Evolutionary conservation across 2,329 filamentous ascomycete genomes (phyloP).

Genomic region (Cercospora zeina): DNA sequence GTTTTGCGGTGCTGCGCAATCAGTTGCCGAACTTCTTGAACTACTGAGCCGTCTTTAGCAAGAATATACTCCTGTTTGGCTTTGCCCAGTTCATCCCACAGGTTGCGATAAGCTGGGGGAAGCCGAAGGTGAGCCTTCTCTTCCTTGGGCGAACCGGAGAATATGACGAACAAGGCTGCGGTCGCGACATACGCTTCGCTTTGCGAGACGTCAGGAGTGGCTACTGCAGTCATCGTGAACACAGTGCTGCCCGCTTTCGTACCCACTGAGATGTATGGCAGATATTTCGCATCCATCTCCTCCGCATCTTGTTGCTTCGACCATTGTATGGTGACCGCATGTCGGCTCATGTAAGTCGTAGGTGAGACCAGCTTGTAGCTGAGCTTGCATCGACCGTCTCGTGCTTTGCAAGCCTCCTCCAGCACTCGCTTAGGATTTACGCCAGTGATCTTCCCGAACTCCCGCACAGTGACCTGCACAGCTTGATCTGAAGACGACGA

Average conservation of each 20-base stretch:
- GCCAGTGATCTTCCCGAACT: conserved; percentile 83
- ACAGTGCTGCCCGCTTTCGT: conserved; percentile 53
- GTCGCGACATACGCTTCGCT: conserved; percentile 87
- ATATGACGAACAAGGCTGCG: conserved; percentile 76
- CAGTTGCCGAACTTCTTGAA: conserved; percentile 68
- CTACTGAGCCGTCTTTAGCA: conserved; percentile 64
- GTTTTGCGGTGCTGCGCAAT: conserved; percentile 59
- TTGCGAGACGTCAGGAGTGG: conserved; percentile 73
- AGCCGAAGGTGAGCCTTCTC: conserved; percentile 80
- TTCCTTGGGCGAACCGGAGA: conserved; percentile 74
- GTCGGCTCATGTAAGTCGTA: conserved; percentile 71
- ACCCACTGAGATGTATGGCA: conserved; percentile 47
- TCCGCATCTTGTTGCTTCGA: conserved; percentile 65
- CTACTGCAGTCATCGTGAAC: conserved; percentile 72
- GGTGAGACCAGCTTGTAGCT: conserved; percentile 69
- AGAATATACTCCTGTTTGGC: conserved; percentile 70
- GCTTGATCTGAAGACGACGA: conserved; percentile 27
- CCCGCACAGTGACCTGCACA: conserved; percentile 62
- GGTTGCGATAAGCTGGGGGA: conserved; percentile 76
- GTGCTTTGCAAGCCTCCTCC: conserved; percentile 83
- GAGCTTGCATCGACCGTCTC: conserved; percentile 69
- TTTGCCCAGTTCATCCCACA: conserved; percentile 78
- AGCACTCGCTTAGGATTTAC: conserved; percentile 73
- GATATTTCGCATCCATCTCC: conserved; percentile 45
- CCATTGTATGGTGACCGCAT: conserved; percentile 75